A percentile compares a stretch with the other conserved stretches of the same genome.
Conservation (phyloP, 306 rosid genomes). For the Cajanus cajan region DNA sequence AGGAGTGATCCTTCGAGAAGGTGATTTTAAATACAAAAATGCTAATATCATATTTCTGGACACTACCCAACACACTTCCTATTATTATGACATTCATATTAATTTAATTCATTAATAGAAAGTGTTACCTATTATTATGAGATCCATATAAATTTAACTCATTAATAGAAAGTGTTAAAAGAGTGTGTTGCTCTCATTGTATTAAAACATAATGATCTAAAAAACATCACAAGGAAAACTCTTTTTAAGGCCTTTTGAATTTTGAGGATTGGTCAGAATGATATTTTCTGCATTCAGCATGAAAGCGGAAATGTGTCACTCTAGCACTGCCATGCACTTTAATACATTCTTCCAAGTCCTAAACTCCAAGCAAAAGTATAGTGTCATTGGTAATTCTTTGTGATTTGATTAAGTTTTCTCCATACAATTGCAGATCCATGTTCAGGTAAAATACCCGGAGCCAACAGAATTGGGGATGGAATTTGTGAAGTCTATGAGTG, state of each 20-base stretch:
- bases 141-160: neutral
- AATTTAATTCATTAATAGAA: neutral
- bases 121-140: neutral
- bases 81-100: neutral
- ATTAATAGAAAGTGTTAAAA: neutral
- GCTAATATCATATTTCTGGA: neutral
- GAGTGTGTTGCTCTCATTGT: neutral
- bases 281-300: neutral
- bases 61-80: neutral
- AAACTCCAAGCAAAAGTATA: neutral
- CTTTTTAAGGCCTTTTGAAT: neutral
- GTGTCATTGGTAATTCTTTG: neutral
- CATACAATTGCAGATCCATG: slow-evolving; percentile 53
- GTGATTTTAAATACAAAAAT: neutral
- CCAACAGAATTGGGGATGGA: slow-evolving; percentile 69
- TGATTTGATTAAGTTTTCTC: slow-evolving; percentile 13
- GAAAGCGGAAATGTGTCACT: neutral
- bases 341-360: neutral
- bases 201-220: neutral
- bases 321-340: neutral
- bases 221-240: neutral
- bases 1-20: neutral
- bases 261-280: neutral
- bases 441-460: slow-evolving; percentile 72
- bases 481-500: slow-evolving; percentile 44